Percentiles rank a stretch among this genome's conserved stretches.
phyloP scores from a whole-genome alignment of 306 rosid genomes.

The Datisca glomerata region DNA sequence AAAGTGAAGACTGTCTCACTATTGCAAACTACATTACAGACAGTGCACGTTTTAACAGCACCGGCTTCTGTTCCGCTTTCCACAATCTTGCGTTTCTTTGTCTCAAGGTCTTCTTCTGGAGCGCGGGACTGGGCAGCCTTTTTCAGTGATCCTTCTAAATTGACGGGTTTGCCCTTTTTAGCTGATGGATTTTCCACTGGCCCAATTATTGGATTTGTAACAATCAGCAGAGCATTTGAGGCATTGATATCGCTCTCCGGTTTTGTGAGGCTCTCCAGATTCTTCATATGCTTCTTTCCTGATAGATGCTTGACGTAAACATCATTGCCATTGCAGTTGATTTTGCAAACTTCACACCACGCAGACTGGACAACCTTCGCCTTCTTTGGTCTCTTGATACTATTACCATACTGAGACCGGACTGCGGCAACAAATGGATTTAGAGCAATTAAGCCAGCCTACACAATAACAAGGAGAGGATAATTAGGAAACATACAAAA shows the following conservation, averaged over 20 bases:
- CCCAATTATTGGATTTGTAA: slow-evolving; percentile 19
- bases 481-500: too few relatives aligned
- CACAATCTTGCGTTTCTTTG: slow-evolving; percentile 42
- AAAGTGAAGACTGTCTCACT: slow-evolving; percentile 30
- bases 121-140: slow-evolving; percentile 7
- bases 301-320: slow-evolving; percentile 30
- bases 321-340: slow-evolving; percentile 45
- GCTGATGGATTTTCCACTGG: slow-evolving; percentile 34
- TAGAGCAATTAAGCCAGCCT: slow-evolving; percentile 38
- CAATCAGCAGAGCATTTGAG: slow-evolving; percentile 5
- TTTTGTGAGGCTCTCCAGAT: slow-evolving; percentile 25
- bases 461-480: too few relatives aligned
- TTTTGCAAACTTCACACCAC: slow-evolving; percentile 58
- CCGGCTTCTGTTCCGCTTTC: slow-evolving; percentile 31
- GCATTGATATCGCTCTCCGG: slow-evolving; percentile 7
- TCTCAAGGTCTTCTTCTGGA: slow-evolving; percentile 24
- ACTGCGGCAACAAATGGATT: slow-evolving; percentile 28
- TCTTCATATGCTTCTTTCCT: slow-evolving; percentile 63
- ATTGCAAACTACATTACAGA: slow-evolving; percentile 70
- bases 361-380: slow-evolving; percentile 32
- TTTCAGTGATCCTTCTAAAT: slow-evolving; percentile 3
- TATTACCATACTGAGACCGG: slow-evolving; percentile 21
- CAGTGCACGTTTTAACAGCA: slow-evolving; percentile 27
- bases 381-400: slow-evolving; percentile 29
- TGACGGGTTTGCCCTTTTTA: slow-evolving; percentile 8